Evolutionary conservation across 202 grass and related monocot species (phyloP).

Genomic region (Panicum virgatum): DNA sequence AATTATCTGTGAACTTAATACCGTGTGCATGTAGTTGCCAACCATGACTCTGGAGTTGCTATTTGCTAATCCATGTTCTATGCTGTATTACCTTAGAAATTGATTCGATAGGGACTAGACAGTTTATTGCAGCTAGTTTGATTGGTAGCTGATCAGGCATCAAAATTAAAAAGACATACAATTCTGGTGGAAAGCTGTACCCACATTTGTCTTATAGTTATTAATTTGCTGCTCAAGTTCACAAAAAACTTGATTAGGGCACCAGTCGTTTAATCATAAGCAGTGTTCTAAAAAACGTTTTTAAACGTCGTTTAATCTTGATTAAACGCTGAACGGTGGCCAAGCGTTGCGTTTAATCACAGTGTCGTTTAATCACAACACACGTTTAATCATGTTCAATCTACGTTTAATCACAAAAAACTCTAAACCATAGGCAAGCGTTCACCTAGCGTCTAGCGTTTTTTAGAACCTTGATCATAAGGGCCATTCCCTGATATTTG

Average conservation of each 20-base stretch:
- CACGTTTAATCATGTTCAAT: no score
- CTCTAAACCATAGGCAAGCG: no score
- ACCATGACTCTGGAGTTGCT: neutral
- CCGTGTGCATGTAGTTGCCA: conserved; percentile 27
- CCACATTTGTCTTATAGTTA: neutral
- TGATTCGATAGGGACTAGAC: neutral
- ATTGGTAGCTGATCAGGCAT: conserved; percentile 22
- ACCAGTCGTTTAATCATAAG: neutral
- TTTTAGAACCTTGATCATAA: conserved; percentile 3
- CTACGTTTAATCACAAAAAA: no score
- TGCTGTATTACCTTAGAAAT: neutral
- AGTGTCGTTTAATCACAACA: no score
- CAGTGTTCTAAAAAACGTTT: no score
- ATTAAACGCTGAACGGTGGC: no score
- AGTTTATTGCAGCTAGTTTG: conserved; percentile 32
- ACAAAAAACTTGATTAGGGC: conserved; percentile 13
- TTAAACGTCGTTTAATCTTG: no score
- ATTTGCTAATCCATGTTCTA: conserved; percentile 10
- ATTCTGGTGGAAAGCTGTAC: conserved; percentile 15
- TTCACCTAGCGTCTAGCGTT: no score
- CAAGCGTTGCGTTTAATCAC: no score
- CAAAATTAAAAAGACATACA: conserved; percentile 14
- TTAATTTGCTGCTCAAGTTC: conserved; percentile 10
- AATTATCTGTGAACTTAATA: conserved; percentile 7
- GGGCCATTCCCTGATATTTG: neutral